phyloP scores from a whole-genome alignment of 2,329 filamentous ascomycete species.

The Verticillium dahliae region DNA sequence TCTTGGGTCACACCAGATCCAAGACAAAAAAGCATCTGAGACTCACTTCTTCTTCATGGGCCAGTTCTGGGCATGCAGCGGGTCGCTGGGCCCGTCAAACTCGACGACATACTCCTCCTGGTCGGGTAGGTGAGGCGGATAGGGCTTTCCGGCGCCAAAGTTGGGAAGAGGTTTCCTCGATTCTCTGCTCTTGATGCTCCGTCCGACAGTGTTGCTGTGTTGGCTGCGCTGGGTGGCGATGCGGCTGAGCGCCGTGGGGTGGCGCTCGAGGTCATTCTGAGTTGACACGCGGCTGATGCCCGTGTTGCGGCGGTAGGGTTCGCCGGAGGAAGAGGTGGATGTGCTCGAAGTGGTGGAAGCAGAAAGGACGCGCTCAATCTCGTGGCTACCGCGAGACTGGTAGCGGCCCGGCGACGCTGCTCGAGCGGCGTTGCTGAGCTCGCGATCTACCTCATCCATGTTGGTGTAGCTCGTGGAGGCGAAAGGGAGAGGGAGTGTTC shows the following conservation, averaged over 20 bases:
- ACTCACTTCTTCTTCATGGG: slow-evolving; percentile 67
- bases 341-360: slow-evolving; percentile 44
- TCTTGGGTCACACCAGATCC: no score
- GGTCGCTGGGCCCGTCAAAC: slow-evolving; percentile 79
- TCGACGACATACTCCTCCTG: slow-evolving; percentile 75
- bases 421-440: slow-evolving; percentile 46
- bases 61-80: slow-evolving; percentile 86
- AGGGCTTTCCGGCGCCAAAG: slow-evolving; percentile 70
- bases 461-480: slow-evolving; percentile 8
- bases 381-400: slow-evolving; percentile 35
- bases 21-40: neutral
- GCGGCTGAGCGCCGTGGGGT: slow-evolving; percentile 62
- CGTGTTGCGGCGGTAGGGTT: slow-evolving; percentile 24
- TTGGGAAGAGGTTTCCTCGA: slow-evolving; percentile 55
- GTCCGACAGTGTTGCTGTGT: slow-evolving; percentile 66
- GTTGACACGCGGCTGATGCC: slow-evolving; percentile 58
- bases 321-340: slow-evolving; percentile 34
- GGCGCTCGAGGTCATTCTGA: slow-evolving; percentile 60
- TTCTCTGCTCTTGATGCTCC: slow-evolving; percentile 37
- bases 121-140: slow-evolving; percentile 62
- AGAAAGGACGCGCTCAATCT: slow-evolving; percentile 55
- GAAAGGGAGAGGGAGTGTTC: neutral
- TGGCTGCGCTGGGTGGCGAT: slow-evolving; percentile 67
- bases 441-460: slow-evolving; percentile 48
- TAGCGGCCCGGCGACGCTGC: slow-evolving; percentile 40